These are phyloP conservation scores for Digitaria exilis DNA, from an alignment of 202 grass and related monocot genomes.

Conservation along the genomic window DNA sequence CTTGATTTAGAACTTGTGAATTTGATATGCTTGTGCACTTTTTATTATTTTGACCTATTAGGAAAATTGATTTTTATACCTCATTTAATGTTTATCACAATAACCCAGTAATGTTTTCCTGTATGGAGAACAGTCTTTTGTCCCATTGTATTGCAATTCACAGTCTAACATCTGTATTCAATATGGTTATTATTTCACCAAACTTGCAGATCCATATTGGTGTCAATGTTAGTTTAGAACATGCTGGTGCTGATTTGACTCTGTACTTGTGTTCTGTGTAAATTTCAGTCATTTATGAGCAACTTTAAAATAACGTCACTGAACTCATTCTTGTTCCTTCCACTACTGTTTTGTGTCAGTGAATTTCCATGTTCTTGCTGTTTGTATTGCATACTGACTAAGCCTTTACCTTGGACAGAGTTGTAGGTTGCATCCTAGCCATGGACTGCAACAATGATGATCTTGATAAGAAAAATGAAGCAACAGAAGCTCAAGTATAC, in stretches of 20 bases:
- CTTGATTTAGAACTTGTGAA: neutral
- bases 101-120: neutral
- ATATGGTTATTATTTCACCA: neutral
- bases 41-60: neutral
- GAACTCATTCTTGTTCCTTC: neutral
- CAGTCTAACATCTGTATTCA: conserved; percentile 8
- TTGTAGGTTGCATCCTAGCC: conserved; percentile 23
- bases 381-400: conserved; percentile 24
- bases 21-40: neutral
- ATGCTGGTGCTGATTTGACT: neutral
- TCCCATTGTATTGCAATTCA: neutral
- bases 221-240: conserved; percentile 13
- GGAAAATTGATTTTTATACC: conserved; percentile 4
- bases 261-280: neutral
- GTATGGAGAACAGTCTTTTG: neutral
- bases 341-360: conserved; percentile 6
- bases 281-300: conserved; percentile 2
- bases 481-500: conserved; percentile 15
- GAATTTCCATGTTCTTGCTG: neutral
- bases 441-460: conserved; percentile 43
- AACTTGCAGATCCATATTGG: neutral
- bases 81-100: neutral
- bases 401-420: conserved; percentile 33
- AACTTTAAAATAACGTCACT: neutral
- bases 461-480: conserved; percentile 40